phyloP scores from a whole-genome alignment of 2,329 filamentous ascomycete species.

The Endoconidiophora polonica region DNA sequence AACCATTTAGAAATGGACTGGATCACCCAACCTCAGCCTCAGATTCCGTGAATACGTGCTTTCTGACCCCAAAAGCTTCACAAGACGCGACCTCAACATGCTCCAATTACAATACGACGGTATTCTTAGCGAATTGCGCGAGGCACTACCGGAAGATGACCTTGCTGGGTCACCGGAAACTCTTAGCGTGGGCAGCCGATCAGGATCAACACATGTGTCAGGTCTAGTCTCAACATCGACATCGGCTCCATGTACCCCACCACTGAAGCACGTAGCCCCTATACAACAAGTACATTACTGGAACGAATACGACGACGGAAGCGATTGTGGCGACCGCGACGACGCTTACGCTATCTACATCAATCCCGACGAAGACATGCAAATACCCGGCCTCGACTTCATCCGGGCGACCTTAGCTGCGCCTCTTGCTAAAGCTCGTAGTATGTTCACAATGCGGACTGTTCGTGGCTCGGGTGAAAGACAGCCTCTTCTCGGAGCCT shows the following conservation, averaged over 20 bases:
- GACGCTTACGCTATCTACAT: conserved; percentile 58
- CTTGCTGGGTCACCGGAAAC: conserved; percentile 25
- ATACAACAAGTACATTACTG: conserved; percentile 39
- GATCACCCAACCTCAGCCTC: conserved; percentile 44
- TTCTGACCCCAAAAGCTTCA: conserved; percentile 53
- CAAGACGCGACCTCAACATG: conserved; percentile 43
- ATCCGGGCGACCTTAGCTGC: conserved; percentile 34
- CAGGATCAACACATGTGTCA: conserved; percentile 16
- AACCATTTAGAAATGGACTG: conserved; percentile 55
- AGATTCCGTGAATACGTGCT: conserved; percentile 53
- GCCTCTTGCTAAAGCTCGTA: conserved; percentile 34
- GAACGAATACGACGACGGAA: conserved; percentile 77
- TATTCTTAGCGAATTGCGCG: conserved; percentile 30
- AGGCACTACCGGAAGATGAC: conserved; percentile 24
- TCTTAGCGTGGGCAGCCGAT: conserved; percentile 15
- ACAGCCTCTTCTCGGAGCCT: conserved; percentile 18
- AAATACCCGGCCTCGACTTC: conserved; percentile 47
- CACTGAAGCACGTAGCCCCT: conserved; percentile 8
- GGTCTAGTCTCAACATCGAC: conserved; percentile 4
- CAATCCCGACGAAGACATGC: conserved; percentile 44
- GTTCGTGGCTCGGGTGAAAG: conserved; percentile 16
- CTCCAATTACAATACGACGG: conserved; percentile 35
- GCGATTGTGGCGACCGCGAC: conserved; percentile 43
- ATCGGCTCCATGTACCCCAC: conserved; percentile 14
- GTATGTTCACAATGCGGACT: conserved; percentile 26